A percentile compares a stretch with the other conserved stretches of the same genome.
Evolutionary conservation across 148 eudicot genomes (phyloP).

Genomic region (Polygonum maritimum): DNA sequence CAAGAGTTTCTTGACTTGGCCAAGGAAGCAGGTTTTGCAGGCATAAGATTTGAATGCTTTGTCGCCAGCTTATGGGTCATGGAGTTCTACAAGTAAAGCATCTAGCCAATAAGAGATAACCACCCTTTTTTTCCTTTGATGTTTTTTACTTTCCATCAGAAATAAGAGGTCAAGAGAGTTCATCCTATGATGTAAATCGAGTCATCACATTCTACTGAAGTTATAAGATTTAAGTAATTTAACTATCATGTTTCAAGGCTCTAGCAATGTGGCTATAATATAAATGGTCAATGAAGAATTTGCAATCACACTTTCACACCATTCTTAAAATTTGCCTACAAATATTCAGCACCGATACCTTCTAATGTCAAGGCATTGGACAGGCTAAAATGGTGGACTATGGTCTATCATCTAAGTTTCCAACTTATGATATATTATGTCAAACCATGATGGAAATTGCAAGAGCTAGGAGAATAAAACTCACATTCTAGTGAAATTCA

Average conservation of each 20-base stretch:
- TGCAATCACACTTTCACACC: not conserved
- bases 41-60: slow-evolving; percentile 14
- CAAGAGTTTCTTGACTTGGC: slow-evolving; percentile 4
- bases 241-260: not conserved
- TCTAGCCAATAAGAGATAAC: not conserved
- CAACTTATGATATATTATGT: no score
- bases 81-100: slow-evolving; percentile 22
- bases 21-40: not conserved
- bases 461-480: not conserved
- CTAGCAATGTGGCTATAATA: not conserved
- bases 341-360: no score
- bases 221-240: no score
- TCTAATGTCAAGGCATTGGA: no score
- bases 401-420: no score
- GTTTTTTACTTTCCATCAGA: not conserved
- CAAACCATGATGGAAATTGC: not conserved
- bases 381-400: no score
- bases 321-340: not conserved
- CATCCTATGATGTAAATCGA: not conserved
- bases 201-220: not conserved
- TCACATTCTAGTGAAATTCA: not conserved
- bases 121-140: not conserved
- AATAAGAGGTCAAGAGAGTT: not conserved
- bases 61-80: slow-evolving; percentile 27
- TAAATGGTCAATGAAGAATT: not conserved